Evolutionary conservation across 1,284 basidiomycete genomes (phyloP).

Genomic region (Albatrellus sp.): DNA sequence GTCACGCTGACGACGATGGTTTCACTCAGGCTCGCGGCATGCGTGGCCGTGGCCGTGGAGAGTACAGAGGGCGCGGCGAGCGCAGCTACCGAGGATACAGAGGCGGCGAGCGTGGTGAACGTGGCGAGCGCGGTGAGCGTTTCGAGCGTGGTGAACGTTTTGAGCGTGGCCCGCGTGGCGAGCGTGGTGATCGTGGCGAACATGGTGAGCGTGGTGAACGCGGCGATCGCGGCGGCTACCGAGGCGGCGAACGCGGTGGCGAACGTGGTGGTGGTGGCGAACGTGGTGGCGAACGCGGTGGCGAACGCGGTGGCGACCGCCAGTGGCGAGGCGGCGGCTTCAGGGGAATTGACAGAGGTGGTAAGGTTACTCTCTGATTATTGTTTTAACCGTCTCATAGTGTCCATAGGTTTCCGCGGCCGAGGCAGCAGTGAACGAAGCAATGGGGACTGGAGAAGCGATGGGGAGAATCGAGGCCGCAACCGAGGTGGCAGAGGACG

Average conservation of each 20-base stretch:
- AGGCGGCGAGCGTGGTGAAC: conserved; percentile 17
- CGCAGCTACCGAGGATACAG: not conserved
- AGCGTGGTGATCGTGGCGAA: no score
- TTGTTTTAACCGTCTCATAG: not conserved
- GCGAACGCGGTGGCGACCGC: conserved; percentile 4
- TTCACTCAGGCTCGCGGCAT: conserved; percentile 36
- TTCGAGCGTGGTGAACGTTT: conserved; percentile 5
- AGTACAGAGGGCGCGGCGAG: conserved; percentile 6
- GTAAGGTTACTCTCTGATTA: conserved; percentile 8
- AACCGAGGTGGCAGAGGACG: conserved; percentile 16
- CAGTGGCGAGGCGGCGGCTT: conserved; percentile 12
- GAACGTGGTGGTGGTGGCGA: conserved; percentile 21
- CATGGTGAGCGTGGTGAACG: no score
- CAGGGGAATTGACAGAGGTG: conserved; percentile 15
- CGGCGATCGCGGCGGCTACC: no score
- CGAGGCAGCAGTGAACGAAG: conserved; percentile 25
- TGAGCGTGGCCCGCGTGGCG: no score
- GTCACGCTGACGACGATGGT: conserved; percentile 43
- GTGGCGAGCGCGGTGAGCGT: conserved; percentile 18
- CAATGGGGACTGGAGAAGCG: conserved; percentile 24
- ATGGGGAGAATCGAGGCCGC: conserved; percentile 7
- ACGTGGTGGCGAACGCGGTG: conserved; percentile 27
- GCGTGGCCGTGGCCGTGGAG: conserved; percentile 26
- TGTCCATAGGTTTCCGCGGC: conserved; percentile 23
- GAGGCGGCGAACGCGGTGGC: conserved; percentile 17